These are phyloP conservation scores for Umbelopsis sp. DNA, from an alignment of 371 early-diverging fungal genomes.

Conservation along the genomic window DNA sequence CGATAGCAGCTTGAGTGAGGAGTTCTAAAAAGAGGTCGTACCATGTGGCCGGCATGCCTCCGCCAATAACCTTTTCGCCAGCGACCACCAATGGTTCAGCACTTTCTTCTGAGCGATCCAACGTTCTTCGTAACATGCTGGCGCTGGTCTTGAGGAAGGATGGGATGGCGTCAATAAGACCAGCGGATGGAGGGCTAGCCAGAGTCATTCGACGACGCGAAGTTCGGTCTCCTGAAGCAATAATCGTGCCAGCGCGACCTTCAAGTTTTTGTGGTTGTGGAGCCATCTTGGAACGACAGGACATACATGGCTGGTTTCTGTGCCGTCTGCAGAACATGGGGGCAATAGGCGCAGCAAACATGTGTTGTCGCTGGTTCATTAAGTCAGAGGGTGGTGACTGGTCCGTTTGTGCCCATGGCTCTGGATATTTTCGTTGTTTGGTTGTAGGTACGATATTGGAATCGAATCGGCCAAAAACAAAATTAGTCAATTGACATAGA, in stretches of 20 bases:
- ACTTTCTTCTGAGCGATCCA: constrained; percentile 32
- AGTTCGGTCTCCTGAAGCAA: not conserved
- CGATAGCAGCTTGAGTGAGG: constrained; percentile 64
- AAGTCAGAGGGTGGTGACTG: constrained; percentile 1
- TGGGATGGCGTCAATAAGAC: constrained; percentile 63
- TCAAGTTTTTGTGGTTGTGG: not conserved
- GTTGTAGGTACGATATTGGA: constrained; percentile 28
- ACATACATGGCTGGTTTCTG: constrained; percentile 37
- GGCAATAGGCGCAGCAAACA: constrained; percentile 34
- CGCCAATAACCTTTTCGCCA: constrained; percentile 57
- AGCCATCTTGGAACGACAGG: constrained; percentile 25
- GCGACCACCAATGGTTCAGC: constrained; percentile 43
- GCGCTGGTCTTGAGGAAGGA: constrained; percentile 61
- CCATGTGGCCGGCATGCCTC: constrained; percentile 62
- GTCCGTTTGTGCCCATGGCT: not conserved
- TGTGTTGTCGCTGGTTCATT: constrained; percentile 26
- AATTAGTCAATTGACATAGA: constrained; percentile 63
- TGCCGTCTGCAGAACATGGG: constrained; percentile 49
- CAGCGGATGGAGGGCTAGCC: constrained; percentile 32
- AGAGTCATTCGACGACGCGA: constrained; percentile 7
- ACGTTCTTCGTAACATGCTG: constrained; percentile 46
- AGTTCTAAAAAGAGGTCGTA: constrained; percentile 62
- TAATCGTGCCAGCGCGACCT: constrained; percentile 10
- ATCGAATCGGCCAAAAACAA: constrained; percentile 67
- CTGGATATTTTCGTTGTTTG: constrained; percentile 3